Percentiles rank a stretch among this genome's conserved stretches.
phyloP scores from a whole-genome alignment of 169 alveolate species.

The Babesia bigemina region DNA sequence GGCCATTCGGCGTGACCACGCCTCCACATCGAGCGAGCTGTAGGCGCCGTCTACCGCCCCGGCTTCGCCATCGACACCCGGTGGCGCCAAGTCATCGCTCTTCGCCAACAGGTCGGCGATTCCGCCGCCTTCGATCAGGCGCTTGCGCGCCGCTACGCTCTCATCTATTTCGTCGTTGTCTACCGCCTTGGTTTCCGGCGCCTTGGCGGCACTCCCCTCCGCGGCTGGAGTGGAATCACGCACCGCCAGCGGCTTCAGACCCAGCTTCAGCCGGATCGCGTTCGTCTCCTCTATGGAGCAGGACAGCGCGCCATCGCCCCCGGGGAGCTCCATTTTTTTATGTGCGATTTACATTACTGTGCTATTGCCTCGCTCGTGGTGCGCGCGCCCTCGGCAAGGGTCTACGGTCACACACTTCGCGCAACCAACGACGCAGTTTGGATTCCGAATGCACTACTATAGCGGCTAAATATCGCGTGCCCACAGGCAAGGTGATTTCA shows the following conservation, averaged over 20 bases:
- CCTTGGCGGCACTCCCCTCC: not conserved
- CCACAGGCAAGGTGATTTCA: no score
- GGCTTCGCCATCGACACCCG: not conserved
- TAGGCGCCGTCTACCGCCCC: slow-evolving; percentile 15
- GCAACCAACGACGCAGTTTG: no score
- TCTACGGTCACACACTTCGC: not conserved
- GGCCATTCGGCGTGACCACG: slow-evolving; percentile 65
- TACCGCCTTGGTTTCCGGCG: slow-evolving; percentile 9
- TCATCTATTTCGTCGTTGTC: slow-evolving; percentile 6
- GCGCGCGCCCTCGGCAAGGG: not conserved
- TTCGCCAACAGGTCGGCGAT: slow-evolving; percentile 49
- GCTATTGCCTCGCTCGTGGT: not conserved
- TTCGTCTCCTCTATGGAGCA: slow-evolving; percentile 65
- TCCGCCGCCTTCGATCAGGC: slow-evolving; percentile 56
- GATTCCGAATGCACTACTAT: no score
- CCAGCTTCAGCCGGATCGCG: slow-evolving; percentile 52
- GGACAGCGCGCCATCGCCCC: slow-evolving; percentile 31
- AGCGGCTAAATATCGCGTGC: no score
- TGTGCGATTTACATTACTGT: not conserved
- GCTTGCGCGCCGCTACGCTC: slow-evolving; percentile 24
- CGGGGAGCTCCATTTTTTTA: slow-evolving; percentile 17
- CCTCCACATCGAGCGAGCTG: slow-evolving; percentile 35
- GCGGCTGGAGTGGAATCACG: slow-evolving; percentile 6
- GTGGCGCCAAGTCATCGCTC: slow-evolving; percentile 28
- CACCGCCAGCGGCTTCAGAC: slow-evolving; percentile 63